Base-by-base conservation (phyloP, 306 rosid species). In the Quillaja saponaria region DNA sequence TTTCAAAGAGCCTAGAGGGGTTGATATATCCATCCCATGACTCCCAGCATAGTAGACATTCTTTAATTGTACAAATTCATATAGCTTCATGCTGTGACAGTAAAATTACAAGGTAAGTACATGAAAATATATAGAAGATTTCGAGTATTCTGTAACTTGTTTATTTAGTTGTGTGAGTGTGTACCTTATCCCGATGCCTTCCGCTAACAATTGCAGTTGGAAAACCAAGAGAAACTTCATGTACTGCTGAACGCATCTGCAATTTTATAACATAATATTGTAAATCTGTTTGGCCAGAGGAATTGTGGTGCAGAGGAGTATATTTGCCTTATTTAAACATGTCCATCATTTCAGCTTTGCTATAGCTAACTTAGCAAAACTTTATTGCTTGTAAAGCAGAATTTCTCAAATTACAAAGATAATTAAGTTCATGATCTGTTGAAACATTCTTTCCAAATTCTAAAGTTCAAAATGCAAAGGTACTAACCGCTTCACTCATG, bases 1-100 rank as follows among this genome's bases (percentile, higher is more conserved):
- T 35, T 76, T 81, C 0, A 63, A 48, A 56, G 83, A 85, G 47
- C 71, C 87, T 20, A 31, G 58, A 31, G 83, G 83, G 13, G 81
- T 81, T 41, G 83, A 81, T 40, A 85, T 80, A 48, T 85, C 91
- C 91, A 85, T 71, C n/a, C 91, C 91, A 72, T 85, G 91, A 38
- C 91, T 82, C 50, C 91, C 91, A 68, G 85, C 91, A 71, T 85
- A 85, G 34, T 71, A 71, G 1, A 82, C 60, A 71, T 75, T 67
- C 52, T 58, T 60, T 7, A 85, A 34, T 78, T 72, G 71, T 2
- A 85, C 87, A 79, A 82, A 85, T 39, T 77, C 66, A n/a, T 13
- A 58, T 3, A 85, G 82, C 91, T 85, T n/a, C 18, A 49, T 56
- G 45, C 47, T 25, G 31, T 25, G 31, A 25, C 34, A 61, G 25